Conservation (phyloP, 495 filamentous ascomycete genomes). For the Lichina pygmaea region DNA sequence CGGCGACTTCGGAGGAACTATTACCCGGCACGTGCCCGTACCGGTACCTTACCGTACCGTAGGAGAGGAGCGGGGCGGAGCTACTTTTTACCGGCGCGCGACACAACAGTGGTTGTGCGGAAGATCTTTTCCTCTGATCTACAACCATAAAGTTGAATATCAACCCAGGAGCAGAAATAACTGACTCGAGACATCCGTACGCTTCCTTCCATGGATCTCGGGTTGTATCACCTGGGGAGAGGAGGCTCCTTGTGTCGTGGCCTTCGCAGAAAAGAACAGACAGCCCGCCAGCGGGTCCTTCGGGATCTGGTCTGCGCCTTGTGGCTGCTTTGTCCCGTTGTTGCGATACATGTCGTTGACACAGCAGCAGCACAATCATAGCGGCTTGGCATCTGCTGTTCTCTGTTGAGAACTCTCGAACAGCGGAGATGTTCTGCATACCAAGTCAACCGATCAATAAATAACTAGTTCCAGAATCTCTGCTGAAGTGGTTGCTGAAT, state of each 20-base stretch:
- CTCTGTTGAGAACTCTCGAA: too few species aligned
- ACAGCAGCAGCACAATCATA: too few species aligned
- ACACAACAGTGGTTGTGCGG: not conserved
- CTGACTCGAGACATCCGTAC: slow-evolving; percentile 24
- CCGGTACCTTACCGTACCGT: not conserved
- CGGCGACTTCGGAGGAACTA: not conserved
- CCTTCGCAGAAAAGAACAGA: not conserved
- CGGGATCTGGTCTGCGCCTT: not conserved
- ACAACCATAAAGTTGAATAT: slow-evolving; percentile 26
- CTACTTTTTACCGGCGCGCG: not conserved
- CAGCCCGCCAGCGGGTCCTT: not conserved
- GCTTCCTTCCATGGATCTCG: slow-evolving; percentile 17
- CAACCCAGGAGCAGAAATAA: slow-evolving; percentile 29
- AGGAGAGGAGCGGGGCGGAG: not conserved
- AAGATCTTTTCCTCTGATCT: slow-evolving; percentile 5
- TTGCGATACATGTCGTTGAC: slow-evolving; percentile 1
- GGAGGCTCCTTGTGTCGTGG: slow-evolving; percentile 6
- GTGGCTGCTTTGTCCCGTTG: slow-evolving; percentile 2
- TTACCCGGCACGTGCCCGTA: not conserved
- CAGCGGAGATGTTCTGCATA: too few species aligned
- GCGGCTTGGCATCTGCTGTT: too few species aligned
- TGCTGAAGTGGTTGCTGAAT: too few species aligned
- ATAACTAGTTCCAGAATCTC: too few species aligned
- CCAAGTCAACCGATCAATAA: too few species aligned
- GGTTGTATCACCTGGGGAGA: slow-evolving; percentile 53